Evolutionary conservation across 1,284 basidiomycete species (phyloP), one percentile per base, ranked within the genome.

Genomic region (Trichosporon sp.): DNA sequence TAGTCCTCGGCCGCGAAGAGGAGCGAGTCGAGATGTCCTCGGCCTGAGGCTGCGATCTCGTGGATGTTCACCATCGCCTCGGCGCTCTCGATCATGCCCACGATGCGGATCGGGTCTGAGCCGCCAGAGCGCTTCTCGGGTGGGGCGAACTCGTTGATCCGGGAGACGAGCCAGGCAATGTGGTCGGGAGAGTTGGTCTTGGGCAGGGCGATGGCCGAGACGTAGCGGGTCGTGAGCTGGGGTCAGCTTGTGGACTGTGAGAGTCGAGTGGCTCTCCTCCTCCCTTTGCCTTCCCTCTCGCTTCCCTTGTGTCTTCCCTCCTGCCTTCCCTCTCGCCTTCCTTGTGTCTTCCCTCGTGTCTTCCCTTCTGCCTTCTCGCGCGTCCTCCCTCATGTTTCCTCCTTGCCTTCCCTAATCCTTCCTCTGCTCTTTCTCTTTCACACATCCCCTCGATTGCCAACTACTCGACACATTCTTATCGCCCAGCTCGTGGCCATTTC

Each of bases 61-160:
- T 71, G 59, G 52, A 78, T 73, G 23, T 63, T 62, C 32, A 77
- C 63, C 75, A 78, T 76, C 16, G 85, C 86, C 60, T 82, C 81
- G 1, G 91, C 90, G 73, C 88, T 91, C 79, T 92, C 91, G 57
- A 92, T 86, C 74, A 89, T 91, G 2, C 89, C 86, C 8, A 93
- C 84, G 25, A 92, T 83, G 56, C 83, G 80, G 40, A 90, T 75
- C 0, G 85, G 82, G n/a, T 75, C 56, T 16, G 59, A 29, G 8
- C 70, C 64, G 2, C 70, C 67, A 2, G 63, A 60, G 8, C 64
- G 68, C 40, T 73, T 76, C 19, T 72, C 67, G 19, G 65, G 58
- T 0, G 71, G 71, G 2, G 70, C 68, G 1, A 72, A 64, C 27
- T 66, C 64, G 33, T 76, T 64, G 60, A 79, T 78, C 6, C 71